Conservation (phyloP, 768 basidiomycete species). For the Suillus decipiens region DNA sequence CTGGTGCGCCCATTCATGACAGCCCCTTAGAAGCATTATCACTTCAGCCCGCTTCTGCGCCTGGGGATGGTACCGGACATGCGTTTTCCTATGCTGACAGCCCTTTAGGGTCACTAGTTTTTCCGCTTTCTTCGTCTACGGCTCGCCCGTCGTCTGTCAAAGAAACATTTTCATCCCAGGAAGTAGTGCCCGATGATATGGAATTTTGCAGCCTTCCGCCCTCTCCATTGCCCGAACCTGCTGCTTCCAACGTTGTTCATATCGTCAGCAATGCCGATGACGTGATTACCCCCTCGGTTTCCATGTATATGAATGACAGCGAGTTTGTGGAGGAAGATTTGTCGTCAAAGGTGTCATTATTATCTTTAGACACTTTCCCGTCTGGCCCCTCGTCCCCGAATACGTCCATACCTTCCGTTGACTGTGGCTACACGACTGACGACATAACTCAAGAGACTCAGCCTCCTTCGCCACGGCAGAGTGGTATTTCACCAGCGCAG, state of each 20-base stretch:
- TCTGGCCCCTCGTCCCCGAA: conserved; percentile 26
- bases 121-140: not conserved
- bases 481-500: not conserved
- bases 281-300: not conserved
- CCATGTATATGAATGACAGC: not conserved
- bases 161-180: not conserved
- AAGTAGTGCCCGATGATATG: not conserved
- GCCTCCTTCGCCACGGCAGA: not conserved
- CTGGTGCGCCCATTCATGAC: not conserved
- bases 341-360: conserved; percentile 17
- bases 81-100: not conserved
- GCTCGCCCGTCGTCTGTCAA: not conserved
- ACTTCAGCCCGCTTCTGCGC: not conserved
- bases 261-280: not conserved
- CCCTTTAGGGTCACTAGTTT: not conserved
- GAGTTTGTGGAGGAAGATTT: conserved; percentile 16
- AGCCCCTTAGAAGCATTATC: not conserved
- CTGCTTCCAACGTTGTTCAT: not conserved
- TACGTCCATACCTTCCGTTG: conserved; percentile 26
- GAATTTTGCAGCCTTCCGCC: not conserved
- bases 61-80: not conserved
- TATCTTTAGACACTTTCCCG: conserved; percentile 13
- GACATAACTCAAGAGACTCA: not conserved
- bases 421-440: conserved; percentile 11
- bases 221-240: not conserved